Evolutionary conservation across 176 grass and related monocot species (phyloP).

Genomic region (Carex scoparia): DNA sequence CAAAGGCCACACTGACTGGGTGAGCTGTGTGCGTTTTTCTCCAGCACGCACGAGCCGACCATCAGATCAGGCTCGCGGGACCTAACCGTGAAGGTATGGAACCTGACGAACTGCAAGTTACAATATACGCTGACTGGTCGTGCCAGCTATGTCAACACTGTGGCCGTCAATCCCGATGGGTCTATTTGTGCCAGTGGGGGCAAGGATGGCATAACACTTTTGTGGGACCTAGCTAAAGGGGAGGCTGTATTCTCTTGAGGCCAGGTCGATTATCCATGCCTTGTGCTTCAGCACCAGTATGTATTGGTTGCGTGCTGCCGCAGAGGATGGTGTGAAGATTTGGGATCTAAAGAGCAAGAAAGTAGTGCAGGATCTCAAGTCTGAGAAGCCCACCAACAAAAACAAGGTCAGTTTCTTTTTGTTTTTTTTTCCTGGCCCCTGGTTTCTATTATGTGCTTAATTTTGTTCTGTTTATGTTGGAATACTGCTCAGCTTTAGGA

Average conservation of each 20-base stretch:
- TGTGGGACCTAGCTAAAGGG: slow-evolving; percentile 52
- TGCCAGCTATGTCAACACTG: slow-evolving; percentile 51
- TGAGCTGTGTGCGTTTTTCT: slow-evolving; percentile 53
- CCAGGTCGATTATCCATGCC: slow-evolving; percentile 45
- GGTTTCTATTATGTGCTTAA: neutral
- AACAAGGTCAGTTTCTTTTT: slow-evolving; percentile 34
- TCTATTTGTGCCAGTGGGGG: slow-evolving; percentile 57
- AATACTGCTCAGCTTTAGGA: neutral
- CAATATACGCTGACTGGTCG: slow-evolving; percentile 33
- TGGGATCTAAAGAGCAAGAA: slow-evolving; percentile 64
- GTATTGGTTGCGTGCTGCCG: slow-evolving; percentile 65
- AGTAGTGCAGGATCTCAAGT: slow-evolving; percentile 62
- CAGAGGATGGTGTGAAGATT: slow-evolving; percentile 54
- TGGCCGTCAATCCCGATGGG: slow-evolving; percentile 53
- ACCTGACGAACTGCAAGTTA: slow-evolving; percentile 71
- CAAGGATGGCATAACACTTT: slow-evolving; percentile 38
- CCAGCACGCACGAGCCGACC: slow-evolving; percentile 36
- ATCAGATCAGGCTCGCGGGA: slow-evolving; percentile 66
- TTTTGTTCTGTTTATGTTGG: neutral
- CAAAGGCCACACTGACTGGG: slow-evolving; percentile 53
- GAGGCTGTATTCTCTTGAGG: slow-evolving; percentile 50
- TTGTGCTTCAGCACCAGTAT: slow-evolving; percentile 72
- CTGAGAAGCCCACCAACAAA: slow-evolving; percentile 42
- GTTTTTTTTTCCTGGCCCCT: neutral
- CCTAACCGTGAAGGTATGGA: slow-evolving; percentile 62